These are phyloP conservation scores for Gossypium aridum DNA, from an alignment of 441 rosid species.

Conservation along the genomic window DNA sequence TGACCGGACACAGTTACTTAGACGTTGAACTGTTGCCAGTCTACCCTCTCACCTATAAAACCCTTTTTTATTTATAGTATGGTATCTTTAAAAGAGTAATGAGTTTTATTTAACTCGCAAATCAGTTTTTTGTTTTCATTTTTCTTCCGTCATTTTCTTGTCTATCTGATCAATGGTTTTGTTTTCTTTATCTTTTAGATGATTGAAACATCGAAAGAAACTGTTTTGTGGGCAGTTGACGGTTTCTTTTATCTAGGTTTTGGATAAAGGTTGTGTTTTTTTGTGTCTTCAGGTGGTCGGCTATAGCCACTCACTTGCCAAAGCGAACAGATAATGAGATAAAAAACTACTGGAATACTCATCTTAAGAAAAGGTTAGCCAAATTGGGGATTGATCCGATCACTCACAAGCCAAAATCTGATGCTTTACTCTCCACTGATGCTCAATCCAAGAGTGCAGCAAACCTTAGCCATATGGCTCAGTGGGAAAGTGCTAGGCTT, in stretches of 20 bases:
- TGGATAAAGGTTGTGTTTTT: background rate
- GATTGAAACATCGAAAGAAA: conserved; percentile 12
- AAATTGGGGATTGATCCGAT: conserved; percentile 99
- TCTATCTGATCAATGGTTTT: conserved; percentile 36
- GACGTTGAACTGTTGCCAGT: too few relatives aligned
- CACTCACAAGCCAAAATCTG: conserved; percentile 89
- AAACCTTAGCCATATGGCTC: conserved; percentile 96
- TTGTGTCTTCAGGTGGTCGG: conserved; percentile 77
- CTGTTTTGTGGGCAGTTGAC: conserved; percentile 8
- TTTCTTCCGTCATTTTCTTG: background rate
- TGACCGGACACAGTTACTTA: conserved; percentile 15
- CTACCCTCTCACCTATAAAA: too few relatives aligned
- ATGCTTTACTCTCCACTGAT: conserved; percentile 48
- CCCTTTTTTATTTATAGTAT: too few relatives aligned
- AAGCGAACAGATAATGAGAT: conserved; percentile 96
- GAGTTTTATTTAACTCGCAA: background rate
- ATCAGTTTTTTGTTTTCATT: background rate
- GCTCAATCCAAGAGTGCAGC: conserved; percentile 84
- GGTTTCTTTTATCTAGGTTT: conserved; percentile 14
- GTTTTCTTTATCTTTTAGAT: background rate
- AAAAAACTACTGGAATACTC: conserved; percentile 97
- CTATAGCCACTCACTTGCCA: conserved; percentile 90
- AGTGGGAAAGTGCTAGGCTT: conserved; percentile 96
- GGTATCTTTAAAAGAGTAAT: too few relatives aligned
- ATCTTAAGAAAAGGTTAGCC: conserved; percentile 74